phyloP scores from a whole-genome alignment of 148 eudicot species.

The Polygonum maritimum region DNA sequence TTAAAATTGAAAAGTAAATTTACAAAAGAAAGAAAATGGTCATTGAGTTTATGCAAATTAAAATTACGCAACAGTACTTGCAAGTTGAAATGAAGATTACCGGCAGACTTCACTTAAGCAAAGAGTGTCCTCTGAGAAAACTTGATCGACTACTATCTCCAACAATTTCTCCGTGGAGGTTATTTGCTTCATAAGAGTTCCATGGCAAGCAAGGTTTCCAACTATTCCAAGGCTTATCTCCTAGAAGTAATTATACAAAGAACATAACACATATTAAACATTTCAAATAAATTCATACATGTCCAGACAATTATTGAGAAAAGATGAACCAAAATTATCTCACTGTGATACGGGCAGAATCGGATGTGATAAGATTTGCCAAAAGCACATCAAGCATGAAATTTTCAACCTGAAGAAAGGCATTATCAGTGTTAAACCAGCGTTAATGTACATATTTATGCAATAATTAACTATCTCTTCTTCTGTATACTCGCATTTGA shows the following conservation, averaged over 20 bases:
- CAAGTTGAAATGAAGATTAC: constrained; percentile 25
- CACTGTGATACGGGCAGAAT: constrained; percentile 65
- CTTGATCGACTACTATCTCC: constrained; percentile 58
- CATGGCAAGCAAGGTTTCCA: constrained; percentile 95
- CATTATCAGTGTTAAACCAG: background rate
- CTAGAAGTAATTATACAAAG: constrained; percentile 23
- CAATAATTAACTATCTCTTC: background rate
- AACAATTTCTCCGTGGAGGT: constrained; percentile 44
- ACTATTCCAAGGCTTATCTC: constrained; percentile 86
- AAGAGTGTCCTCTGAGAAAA: constrained; percentile 70
- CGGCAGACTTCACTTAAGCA: constrained; percentile 76
- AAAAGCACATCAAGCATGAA: constrained; percentile 77
- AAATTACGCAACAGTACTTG: background rate
- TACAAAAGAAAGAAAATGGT: background rate
- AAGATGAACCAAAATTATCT: constrained; percentile 11
- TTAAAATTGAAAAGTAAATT: background rate
- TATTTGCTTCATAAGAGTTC: constrained; percentile 41
- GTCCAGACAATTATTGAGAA: constrained; percentile 1
- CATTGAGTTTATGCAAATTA: background rate
- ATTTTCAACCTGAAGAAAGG: constrained; percentile 59
- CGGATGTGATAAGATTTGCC: constrained; percentile 57
- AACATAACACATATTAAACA: background rate
- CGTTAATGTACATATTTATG: background rate
- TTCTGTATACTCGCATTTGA: background rate
- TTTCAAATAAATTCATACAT: constrained; percentile 5